Percentiles rank a stretch among this genome's conserved stretches.
Conservation (phyloP, 2,329 filamentous ascomycete genomes). For the Diplodia sapinea region DNA sequence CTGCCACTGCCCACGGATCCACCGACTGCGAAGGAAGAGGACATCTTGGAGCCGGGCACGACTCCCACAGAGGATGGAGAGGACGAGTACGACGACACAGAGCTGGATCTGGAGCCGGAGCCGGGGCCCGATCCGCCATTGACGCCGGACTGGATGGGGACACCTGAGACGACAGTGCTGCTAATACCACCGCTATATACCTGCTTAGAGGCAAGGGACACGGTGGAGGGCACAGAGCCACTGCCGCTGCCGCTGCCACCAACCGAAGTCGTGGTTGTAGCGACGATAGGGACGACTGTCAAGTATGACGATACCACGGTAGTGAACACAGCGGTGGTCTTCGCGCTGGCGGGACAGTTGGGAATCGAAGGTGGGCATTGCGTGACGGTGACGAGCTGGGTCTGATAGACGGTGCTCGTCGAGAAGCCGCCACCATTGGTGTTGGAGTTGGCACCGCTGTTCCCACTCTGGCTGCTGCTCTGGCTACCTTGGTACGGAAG, state of each 20-base stretch:
- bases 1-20: not conserved
- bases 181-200: not conserved
- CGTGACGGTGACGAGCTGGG: constrained; percentile 11
- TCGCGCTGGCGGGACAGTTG: constrained; percentile 36
- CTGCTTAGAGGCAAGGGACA: not conserved
- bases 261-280: not conserved
- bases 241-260: not conserved
- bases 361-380: constrained; percentile 13
- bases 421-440: not conserved
- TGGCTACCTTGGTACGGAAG: not conserved
- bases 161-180: not conserved
- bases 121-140: not conserved
- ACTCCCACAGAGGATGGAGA: not conserved
- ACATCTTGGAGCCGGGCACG: not conserved
- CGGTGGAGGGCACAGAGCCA: not conserved
- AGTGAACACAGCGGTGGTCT: constrained; percentile 28
- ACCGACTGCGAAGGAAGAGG: not conserved
- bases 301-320: constrained; percentile 8
- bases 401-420: constrained; percentile 16
- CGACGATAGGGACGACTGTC: constrained; percentile 7
- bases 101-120: not conserved
- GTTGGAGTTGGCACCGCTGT: not conserved
- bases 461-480: not conserved
- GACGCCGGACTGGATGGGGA: not conserved
- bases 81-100: not conserved